These are phyloP conservation scores for Clitopilus hobsonii DNA, from an alignment of 768 basidiomycete species.

Conservation along the genomic window DNA sequence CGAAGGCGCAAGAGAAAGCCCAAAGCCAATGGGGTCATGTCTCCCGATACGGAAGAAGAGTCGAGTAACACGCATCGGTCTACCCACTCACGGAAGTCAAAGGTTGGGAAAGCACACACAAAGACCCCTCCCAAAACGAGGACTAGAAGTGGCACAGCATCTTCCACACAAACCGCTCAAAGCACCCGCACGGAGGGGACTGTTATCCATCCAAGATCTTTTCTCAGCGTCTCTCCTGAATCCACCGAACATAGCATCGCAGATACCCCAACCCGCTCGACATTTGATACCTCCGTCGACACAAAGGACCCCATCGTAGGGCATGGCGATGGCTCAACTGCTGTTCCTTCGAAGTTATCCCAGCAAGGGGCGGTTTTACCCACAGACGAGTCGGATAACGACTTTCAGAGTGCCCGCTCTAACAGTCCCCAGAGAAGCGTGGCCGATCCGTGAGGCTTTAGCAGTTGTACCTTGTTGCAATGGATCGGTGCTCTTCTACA, in stretches of 20 bases:
- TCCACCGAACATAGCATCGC: background rate
- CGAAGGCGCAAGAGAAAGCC: slow-evolving; percentile 36
- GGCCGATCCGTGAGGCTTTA: background rate
- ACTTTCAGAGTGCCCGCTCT: slow-evolving; percentile 86
- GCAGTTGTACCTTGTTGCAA: background rate
- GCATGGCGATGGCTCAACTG: slow-evolving; percentile 23
- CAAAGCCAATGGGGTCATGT: slow-evolving; percentile 7
- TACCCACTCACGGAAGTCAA: slow-evolving; percentile 36
- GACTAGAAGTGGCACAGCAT: slow-evolving; percentile 58
- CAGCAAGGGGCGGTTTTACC: slow-evolving; percentile 10
- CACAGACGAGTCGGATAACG: slow-evolving; percentile 77
- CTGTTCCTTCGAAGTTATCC: slow-evolving; percentile 7
- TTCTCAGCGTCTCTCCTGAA: slow-evolving; percentile 7
- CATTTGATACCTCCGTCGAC: slow-evolving; percentile 31
- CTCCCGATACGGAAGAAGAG: slow-evolving; percentile 54
- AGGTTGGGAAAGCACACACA: slow-evolving; percentile 23
- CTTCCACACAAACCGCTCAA: slow-evolving; percentile 49
- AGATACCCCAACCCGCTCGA: slow-evolving; percentile 36
- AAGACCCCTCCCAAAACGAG: slow-evolving; percentile 34
- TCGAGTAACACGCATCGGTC: slow-evolving; percentile 23
- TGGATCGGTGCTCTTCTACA: background rate
- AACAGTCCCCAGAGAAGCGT: slow-evolving; percentile 62
- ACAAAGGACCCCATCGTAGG: background rate
- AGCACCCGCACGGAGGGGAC: slow-evolving; percentile 25
- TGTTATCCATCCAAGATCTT: slow-evolving; percentile 18